Evolutionary conservation across 192 early-diverging fungal genomes (phyloP).

Genomic region (Backusella parvicylindrica): DNA sequence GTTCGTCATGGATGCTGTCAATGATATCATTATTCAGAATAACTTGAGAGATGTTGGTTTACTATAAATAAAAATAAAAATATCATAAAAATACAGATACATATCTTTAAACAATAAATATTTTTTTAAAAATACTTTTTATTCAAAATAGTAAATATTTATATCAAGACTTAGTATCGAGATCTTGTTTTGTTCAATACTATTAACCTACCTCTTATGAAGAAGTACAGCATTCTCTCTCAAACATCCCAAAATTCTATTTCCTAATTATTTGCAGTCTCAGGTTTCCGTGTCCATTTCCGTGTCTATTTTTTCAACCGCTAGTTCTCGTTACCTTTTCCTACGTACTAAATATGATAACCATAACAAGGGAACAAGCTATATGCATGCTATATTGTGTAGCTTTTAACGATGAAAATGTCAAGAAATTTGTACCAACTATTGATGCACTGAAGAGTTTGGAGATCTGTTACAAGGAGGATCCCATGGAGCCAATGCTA

Average conservation of each 20-base stretch:
- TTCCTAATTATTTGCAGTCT: neutral
- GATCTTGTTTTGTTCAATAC: too few relatives aligned
- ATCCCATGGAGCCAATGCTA: conserved; percentile 14
- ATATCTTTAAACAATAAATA: too few relatives aligned
- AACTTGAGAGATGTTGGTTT: conserved; percentile 78
- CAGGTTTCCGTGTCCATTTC: neutral
- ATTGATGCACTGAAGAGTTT: conserved; percentile 13
- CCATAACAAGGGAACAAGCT: conserved; percentile 7
- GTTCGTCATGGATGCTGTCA: conserved; percentile 86
- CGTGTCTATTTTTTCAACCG: conserved; percentile 4
- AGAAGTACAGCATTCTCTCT: too few relatives aligned
- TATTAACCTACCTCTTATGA: too few relatives aligned
- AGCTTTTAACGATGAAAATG: conserved; percentile 8
- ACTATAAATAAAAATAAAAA: conserved; percentile 51
- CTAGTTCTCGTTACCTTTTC: neutral
- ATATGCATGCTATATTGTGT: conserved; percentile 13
- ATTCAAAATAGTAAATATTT: too few relatives aligned
- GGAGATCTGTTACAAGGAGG: conserved; percentile 11
- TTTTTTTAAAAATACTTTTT: too few relatives aligned
- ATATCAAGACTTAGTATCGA: too few relatives aligned
- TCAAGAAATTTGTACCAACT: conserved; percentile 8
- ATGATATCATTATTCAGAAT: conserved; percentile 85
- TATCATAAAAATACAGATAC: too few relatives aligned
- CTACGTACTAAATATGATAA: conserved; percentile 2
- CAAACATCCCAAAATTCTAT: too few relatives aligned